A percentile compares a stretch with the other conserved stretches of the same genome.
These are phyloP conservation scores for Fusarium robinianum DNA, from an alignment of 2,329 filamentous ascomycete genomes.

Conservation along the genomic window DNA sequence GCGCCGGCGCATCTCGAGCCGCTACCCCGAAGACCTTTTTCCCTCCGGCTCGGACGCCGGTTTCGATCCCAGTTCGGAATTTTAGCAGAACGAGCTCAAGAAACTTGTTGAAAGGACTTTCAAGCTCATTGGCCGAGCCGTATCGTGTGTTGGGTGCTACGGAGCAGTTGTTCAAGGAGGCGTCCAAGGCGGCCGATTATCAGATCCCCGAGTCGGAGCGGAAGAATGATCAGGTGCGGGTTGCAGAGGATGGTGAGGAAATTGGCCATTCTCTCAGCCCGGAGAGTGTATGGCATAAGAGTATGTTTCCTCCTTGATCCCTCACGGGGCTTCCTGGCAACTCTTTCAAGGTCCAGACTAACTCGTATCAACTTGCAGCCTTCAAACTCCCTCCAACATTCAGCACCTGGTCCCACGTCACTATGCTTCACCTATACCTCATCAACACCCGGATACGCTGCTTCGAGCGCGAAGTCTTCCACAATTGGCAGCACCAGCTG, in stretches of 20 bases:
- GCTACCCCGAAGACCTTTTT: slow-evolving; percentile 32
- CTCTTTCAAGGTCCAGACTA: too few relatives aligned
- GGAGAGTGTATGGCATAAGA: slow-evolving; percentile 69
- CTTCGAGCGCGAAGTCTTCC: slow-evolving; percentile 70
- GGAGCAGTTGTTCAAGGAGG: slow-evolving; percentile 77
- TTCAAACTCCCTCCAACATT: slow-evolving; percentile 84
- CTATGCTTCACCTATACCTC: slow-evolving; percentile 95
- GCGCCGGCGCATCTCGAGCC: slow-evolving; percentile 36
- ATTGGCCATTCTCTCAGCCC: slow-evolving; percentile 58
- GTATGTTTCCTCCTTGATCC: slow-evolving; percentile 63
- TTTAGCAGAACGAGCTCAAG: slow-evolving; percentile 45
- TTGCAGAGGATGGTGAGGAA: slow-evolving; percentile 79
- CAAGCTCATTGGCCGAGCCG: slow-evolving; percentile 44
- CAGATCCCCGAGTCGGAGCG: slow-evolving; percentile 69
- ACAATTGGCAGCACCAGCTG: slow-evolving; percentile 85
- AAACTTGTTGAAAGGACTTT: slow-evolving; percentile 42
- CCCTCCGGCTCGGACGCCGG: slow-evolving; percentile 15
- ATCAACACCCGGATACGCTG: slow-evolving; percentile 81
- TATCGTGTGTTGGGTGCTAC: slow-evolving; percentile 83
- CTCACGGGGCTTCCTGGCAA: too few relatives aligned
- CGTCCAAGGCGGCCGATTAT: slow-evolving; percentile 75
- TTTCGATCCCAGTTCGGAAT: slow-evolving; percentile 33
- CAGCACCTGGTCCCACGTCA: slow-evolving; percentile 93
- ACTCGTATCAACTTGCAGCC: too few relatives aligned
- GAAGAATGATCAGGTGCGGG: slow-evolving; percentile 68